Evolutionary conservation across 176 grass and related monocot genomes (phyloP).

Genomic region (Avena insularis): DNA sequence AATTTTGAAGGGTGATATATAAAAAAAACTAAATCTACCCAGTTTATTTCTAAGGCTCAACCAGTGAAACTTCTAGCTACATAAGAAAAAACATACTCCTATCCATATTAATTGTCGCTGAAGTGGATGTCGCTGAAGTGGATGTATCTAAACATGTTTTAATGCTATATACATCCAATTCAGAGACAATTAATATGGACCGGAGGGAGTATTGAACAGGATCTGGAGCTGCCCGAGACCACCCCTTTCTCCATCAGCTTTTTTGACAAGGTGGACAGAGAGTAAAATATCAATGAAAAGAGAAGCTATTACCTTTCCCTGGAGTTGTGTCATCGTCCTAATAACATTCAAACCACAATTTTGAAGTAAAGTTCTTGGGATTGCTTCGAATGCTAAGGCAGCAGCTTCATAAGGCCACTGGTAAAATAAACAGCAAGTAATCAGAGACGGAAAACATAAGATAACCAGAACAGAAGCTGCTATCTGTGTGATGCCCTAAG

Average conservation of each 20-base stretch:
- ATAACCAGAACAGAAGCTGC: not conserved
- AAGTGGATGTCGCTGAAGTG: no score
- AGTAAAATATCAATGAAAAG: not conserved
- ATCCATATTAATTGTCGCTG: no score
- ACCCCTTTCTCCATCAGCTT: not conserved
- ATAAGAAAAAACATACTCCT: not conserved
- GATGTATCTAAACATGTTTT: no score
- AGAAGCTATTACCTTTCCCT: slow-evolving; percentile 75
- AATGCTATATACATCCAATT: no score
- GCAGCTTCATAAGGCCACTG: slow-evolving; percentile 99
- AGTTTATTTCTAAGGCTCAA: slow-evolving; percentile 2
- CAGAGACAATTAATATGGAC: no score
- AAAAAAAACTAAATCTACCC: not conserved
- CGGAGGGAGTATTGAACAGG: not conserved
- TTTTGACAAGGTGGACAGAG: not conserved
- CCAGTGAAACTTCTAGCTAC: not conserved
- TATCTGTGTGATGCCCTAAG: not conserved
- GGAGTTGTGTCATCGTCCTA: slow-evolving; percentile 94
- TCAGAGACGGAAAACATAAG: slow-evolving; percentile 12
- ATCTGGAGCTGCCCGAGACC: not conserved
- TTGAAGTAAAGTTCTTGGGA: slow-evolving; percentile 92
- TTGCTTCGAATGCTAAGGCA: slow-evolving; percentile 95
- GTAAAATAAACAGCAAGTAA: slow-evolving; percentile 47
- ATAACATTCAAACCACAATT: slow-evolving; percentile 99
- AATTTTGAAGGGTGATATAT: not conserved